Base-by-base conservation (phyloP, 2,329 filamentous ascomycete species). In the Claviceps maximensis region DNA sequence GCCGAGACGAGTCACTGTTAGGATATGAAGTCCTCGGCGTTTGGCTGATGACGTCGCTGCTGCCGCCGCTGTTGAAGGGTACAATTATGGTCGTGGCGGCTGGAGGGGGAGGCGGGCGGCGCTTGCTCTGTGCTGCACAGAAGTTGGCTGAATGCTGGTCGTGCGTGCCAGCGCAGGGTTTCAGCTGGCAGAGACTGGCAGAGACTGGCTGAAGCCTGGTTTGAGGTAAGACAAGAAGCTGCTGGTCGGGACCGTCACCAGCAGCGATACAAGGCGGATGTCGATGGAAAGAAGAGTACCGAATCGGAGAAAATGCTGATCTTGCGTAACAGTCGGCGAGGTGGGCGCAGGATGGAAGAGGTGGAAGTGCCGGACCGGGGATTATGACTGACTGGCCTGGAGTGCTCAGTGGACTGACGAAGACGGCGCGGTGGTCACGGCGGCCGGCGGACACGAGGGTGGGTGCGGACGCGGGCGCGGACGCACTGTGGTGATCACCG, bases 291-390 rank as follows among this genome's bases (percentile, higher is more conserved):
- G 31, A 36, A 23, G 47, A 36, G 17, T n/a, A 10, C 27, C 50
- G 17, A 51, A 27, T 51, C 50, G 49, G 31, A 31, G 31, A 36
- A 44, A 42, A 46, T 21, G 40, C 36, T 48, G 44, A 9, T n/a
- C 46, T 56, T 51, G 56, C 53, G 50, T 50, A 27, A 51, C 27
- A 10, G 53, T 57, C 56, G 57, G 59, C 51, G 55, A 54, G 55
- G 54, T 47, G 54, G 51, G 52, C 41, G 38, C 50, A 55, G 53
- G 53, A 42, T 55, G 52, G 55, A 57, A 52, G 52, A 29, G 25
- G 27, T 53, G 36, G 36, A 36, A 29, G 47, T 31, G 29, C 49
- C 38, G 42, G 52, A 53, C 41, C 48, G 47, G 41, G 29, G 36
- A 53, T 40, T 50, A 38, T 45, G 47, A 49, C 27, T 51, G 51